Conservation (phyloP, 2,329 filamentous ascomycete species). For the Microdochium paspali region DNA sequence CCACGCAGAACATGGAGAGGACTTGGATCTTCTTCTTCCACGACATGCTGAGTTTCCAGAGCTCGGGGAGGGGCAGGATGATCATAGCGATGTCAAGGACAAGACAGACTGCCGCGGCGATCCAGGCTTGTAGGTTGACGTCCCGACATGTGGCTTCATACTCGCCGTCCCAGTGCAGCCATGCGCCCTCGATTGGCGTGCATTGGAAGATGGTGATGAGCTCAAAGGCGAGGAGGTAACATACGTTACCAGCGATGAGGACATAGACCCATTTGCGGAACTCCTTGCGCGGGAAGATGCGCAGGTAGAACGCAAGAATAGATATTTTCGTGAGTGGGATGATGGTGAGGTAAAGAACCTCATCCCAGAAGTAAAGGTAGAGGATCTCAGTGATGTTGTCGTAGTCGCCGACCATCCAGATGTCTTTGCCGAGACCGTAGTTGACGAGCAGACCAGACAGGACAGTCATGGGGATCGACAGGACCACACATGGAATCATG, state of each 20-base stretch:
- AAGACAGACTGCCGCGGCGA: slow-evolving; percentile 21
- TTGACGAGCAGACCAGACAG: slow-evolving; percentile 21
- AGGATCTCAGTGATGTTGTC: slow-evolving; percentile 31
- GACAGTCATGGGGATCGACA: slow-evolving; percentile 12
- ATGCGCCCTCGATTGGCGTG: slow-evolving; percentile 17
- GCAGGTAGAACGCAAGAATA: slow-evolving; percentile 26
- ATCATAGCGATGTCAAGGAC: slow-evolving; percentile 18
- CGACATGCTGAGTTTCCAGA: slow-evolving; percentile 17
- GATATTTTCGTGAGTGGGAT: slow-evolving; percentile 22
- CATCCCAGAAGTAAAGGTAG: slow-evolving; percentile 21
- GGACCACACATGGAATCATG: slow-evolving; percentile 17
- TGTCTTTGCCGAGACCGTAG: slow-evolving; percentile 29
- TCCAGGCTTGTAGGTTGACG: slow-evolving; percentile 21
- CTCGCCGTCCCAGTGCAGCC: slow-evolving; percentile 21
- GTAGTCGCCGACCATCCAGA: slow-evolving; percentile 29
- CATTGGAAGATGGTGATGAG: slow-evolving; percentile 20
- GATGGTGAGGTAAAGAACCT: slow-evolving; percentile 17
- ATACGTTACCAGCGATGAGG: slow-evolving; percentile 18
- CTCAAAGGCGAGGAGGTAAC: slow-evolving; percentile 15
- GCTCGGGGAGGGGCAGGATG: slow-evolving; percentile 18
- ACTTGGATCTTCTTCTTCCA: slow-evolving; percentile 20
- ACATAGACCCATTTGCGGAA: slow-evolving; percentile 14
- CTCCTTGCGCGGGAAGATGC: slow-evolving; percentile 18
- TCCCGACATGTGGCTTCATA: slow-evolving; percentile 18
- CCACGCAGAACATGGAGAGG: slow-evolving; percentile 23